Conservation (phyloP, 768 basidiomycete genomes). For the Trametopsis cervina region DNA sequence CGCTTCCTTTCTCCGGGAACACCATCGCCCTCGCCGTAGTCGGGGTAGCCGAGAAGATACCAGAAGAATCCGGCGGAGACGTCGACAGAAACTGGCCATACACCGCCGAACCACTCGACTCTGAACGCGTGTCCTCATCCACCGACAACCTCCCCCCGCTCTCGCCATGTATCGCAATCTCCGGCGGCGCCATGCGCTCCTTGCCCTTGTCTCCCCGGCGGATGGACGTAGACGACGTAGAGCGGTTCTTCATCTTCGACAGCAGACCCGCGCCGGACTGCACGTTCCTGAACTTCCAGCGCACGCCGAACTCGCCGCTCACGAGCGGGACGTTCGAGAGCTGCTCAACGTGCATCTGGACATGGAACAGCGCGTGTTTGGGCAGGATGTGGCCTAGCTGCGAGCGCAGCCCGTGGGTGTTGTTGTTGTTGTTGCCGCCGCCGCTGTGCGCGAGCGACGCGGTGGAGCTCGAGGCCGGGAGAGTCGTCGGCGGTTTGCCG, state of each 20-base stretch:
- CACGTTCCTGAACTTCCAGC: constrained; percentile 66
- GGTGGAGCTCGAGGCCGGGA: neutral
- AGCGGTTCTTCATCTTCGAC: constrained; percentile 29
- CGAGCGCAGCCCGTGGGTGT: constrained; percentile 35
- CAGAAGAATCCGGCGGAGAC: constrained; percentile 5
- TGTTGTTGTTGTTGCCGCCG: neutral
- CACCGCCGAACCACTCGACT: constrained; percentile 6
- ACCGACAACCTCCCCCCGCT: neutral
- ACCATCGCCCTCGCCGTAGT: constrained; percentile 16
- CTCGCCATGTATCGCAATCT: constrained; percentile 3
- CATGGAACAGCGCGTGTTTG: constrained; percentile 59
- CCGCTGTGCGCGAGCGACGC: neutral
- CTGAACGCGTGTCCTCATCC: neutral
- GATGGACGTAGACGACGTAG: constrained; percentile 2
- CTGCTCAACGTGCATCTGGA: constrained; percentile 55
- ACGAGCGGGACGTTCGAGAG: constrained; percentile 68
- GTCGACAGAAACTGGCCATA: constrained; percentile 11
- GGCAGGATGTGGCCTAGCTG: constrained; percentile 58
- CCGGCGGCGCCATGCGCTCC: constrained; percentile 8
- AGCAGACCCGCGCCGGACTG: constrained; percentile 37
- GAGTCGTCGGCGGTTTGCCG: neutral
- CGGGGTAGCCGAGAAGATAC: constrained; percentile 8
- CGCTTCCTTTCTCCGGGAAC: constrained; percentile 19
- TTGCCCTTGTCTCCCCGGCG: constrained; percentile 12
- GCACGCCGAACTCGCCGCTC: constrained; percentile 59